Evolutionary conservation across 2,329 filamentous ascomycete species (phyloP), one percentile per base, ranked within the genome.

Genomic region (Arthrobotrys iridis): DNA sequence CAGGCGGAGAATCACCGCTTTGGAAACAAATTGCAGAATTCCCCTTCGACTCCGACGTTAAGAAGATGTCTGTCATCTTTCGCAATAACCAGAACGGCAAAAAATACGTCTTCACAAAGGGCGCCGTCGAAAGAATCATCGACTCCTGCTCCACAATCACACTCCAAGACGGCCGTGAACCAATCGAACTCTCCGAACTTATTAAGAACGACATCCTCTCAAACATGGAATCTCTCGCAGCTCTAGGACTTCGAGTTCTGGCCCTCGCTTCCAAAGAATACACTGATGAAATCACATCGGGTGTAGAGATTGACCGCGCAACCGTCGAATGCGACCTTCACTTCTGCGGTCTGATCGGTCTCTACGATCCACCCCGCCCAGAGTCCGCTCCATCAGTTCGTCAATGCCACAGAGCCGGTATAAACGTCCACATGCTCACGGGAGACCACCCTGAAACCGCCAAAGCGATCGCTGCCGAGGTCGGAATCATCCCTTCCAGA

Each of bases 311-410:
- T 6, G 82, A 86, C 5, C 90, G 93, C 4, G 82, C 84, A 4
- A 82, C 85, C 3, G 86, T 94, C 10, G 93, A 96, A 80, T 83
- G 84, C 26, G 85, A 87, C 30, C 87, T 97, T 30, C 86, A 85
- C 1, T 91, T 96, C 76, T 87, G 92, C 13, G 93, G 93, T 13
- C 86, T 97, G 5, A 89, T 91, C 52, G 93, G 92, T 66, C 90
- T 96, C 77, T 94, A 95, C 80, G 93, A 96, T 78, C 93, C 93
- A 2, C 93, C 92, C 64, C 91, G 93, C 1, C 87, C 88, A 1
- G 93, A 96, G 82, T 93, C 92, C 0, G 91, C 90, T 18, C 86
- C 85, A 0, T 89, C 91, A 5, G 91, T 93, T 68, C 84, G 84
- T 15, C 86, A 90, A 80, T 93, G 90, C 79, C 87, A 90, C 65